Conservation (phyloP, 176 grass and related monocot genomes). For the Musa itinerans region DNA sequence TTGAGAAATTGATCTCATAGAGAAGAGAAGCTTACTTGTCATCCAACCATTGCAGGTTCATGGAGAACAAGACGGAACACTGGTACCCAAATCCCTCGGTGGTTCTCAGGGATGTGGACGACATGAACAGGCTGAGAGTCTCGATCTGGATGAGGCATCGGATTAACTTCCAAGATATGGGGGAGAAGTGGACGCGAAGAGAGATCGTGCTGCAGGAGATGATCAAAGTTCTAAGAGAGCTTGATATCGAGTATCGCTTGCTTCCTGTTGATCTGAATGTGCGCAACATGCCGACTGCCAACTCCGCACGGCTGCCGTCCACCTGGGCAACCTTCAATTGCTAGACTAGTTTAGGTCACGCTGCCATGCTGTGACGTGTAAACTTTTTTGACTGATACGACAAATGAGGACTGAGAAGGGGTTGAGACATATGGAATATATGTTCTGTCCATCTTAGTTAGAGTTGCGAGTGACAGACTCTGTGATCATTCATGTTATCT, state of each 20-base stretch:
- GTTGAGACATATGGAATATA: too few relatives aligned
- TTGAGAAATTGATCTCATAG: too few relatives aligned
- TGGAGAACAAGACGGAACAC: conserved; percentile 90
- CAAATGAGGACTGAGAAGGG: too few relatives aligned
- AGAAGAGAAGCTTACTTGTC: not conserved
- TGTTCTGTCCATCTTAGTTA: too few relatives aligned
- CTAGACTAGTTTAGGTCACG: not conserved
- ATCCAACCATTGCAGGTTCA: conserved; percentile 33
- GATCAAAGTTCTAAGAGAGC: conserved; percentile 68
- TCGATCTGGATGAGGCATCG: conserved; percentile 87
- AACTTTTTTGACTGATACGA: too few relatives aligned
- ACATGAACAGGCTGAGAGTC: conserved; percentile 54
- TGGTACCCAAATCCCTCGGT: conserved; percentile 72
- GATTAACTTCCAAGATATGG: conserved; percentile 92
- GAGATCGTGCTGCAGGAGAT: conserved; percentile 76
- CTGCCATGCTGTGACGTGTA: too few relatives aligned
- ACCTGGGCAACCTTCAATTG: conserved; percentile 45
- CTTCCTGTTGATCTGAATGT: conserved; percentile 70
- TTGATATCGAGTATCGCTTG: conserved; percentile 84
- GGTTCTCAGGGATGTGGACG: conserved; percentile 69
- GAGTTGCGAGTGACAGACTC: too few relatives aligned
- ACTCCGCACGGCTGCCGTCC: conserved; percentile 50
- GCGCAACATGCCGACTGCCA: conserved; percentile 40
- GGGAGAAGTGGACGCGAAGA: conserved; percentile 54
- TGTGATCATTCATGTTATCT: too few relatives aligned